Percentiles rank a stretch among this genome's conserved stretches.
These are phyloP conservation scores for Yamadazyma friedrichii DNA, from an alignment of 1,139 yeast genomes.

Conservation along the genomic window DNA sequence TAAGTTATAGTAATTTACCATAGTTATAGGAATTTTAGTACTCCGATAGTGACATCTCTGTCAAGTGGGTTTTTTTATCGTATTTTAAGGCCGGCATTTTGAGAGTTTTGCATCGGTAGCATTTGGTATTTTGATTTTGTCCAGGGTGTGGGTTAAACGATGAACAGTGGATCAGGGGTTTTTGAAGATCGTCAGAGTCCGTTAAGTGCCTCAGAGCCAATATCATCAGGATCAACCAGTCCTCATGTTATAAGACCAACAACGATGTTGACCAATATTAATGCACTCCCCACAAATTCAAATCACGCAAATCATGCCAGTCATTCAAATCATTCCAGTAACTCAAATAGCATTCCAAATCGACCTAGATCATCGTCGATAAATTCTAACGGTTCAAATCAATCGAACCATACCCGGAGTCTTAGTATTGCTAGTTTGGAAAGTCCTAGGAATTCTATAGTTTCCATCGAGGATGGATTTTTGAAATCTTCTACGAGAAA, in stretches of 20 bases:
- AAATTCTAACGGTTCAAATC: slow-evolving; percentile 31
- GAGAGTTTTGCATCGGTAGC: too few species aligned
- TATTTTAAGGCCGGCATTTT: too few species aligned
- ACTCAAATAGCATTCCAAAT: background rate
- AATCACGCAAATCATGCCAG: background rate
- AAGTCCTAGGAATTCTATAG: slow-evolving; percentile 44
- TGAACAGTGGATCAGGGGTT: background rate
- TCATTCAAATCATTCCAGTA: background rate
- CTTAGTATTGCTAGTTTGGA: slow-evolving; percentile 41
- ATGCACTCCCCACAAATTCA: background rate
- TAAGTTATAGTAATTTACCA: too few species aligned
- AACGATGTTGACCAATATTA: background rate
- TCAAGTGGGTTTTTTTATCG: too few species aligned
- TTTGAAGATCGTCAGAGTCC: slow-evolving; percentile 15
- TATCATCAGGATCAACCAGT: slow-evolving; percentile 20
- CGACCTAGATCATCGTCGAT: slow-evolving; percentile 31
- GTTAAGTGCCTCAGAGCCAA: slow-evolving; percentile 11
- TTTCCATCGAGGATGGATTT: slow-evolving; percentile 36
- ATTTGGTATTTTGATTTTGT: too few species aligned
- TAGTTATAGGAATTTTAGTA: too few species aligned
- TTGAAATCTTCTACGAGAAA: slow-evolving; percentile 28
- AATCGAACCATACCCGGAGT: slow-evolving; percentile 25
- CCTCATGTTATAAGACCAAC: slow-evolving; percentile 24
- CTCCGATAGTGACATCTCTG: too few species aligned
- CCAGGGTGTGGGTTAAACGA: too few species aligned